Evolutionary conservation across 1,139 yeast genomes (phyloP), one percentile per base, ranked within the genome.

Genomic region (Diutina mesorugosa): DNA sequence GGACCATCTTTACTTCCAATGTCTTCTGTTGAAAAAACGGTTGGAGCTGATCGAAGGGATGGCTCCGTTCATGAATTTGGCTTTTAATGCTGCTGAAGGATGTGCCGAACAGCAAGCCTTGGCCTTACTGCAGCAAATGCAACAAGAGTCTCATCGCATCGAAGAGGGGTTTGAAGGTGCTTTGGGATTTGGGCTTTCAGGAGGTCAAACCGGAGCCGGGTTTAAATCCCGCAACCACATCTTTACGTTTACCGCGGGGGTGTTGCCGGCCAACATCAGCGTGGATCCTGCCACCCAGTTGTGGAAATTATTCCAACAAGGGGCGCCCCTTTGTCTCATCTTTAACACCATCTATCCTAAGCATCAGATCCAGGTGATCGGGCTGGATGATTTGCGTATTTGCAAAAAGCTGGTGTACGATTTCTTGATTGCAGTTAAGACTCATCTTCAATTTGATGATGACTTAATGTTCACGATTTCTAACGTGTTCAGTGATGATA

Each of bases 261-360:
- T 85, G 21, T 71, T 86, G 55, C 95, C 95, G 2, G 86, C 89
- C 3, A 83, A 80, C 57, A 76, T 82, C 58, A 79, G 81, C 58
- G 86, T 88, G 63, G 99, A 93, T 66, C 97, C 99, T 2, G 97
- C 89, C 2, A 90, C 97, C 1, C 91, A 90, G 61, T 70, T 93
- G 56, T 89, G 97, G 84, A 85, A 89, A 63, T 74, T 93, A 54
- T 85, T 93, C 65, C 95, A 93, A 64, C 90, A 88, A 64, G 99
- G 99, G 7, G 87, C 96, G 2, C 96, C 98, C 6, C 76, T 93
- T 55, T 91, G 99, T 69, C 80, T 89, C 55, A 73, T 93, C 8
- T 89, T 87, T 74, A 91, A 93, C 70, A 70, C 77, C 35, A 72
- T 85, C 41, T 64, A 66, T 47, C 64, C 73, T 16, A 70, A 70